A percentile compares a stretch with the other conserved stretches of the same genome.
phyloP scores from a whole-genome alignment of 2,329 filamentous ascomycete species.

The Ophiosphaerella herpotricha region DNA sequence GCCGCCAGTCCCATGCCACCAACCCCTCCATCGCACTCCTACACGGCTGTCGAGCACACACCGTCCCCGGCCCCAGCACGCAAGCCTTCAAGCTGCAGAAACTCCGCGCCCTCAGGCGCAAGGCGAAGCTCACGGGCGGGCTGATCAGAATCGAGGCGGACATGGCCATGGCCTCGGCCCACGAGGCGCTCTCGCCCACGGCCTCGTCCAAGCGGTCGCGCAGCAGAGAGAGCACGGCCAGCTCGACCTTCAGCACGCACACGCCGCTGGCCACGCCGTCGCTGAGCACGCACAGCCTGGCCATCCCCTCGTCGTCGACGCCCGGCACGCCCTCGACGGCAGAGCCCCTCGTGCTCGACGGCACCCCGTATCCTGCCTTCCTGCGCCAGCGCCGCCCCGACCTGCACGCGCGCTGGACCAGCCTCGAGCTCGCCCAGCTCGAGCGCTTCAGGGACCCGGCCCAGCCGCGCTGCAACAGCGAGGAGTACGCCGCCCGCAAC shows the following conservation, averaged over 20 bases:
- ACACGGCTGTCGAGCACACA: no score
- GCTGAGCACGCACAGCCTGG: conserved; percentile 39
- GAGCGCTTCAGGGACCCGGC: conserved; percentile 56
- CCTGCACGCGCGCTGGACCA: conserved; percentile 63
- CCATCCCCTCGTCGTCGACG: conserved; percentile 29
- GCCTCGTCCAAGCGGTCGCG: conserved; percentile 46
- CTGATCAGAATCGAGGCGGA: conserved; percentile 24
- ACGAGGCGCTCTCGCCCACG: conserved; percentile 39
- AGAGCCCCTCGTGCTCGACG: conserved; percentile 20
- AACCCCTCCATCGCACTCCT: conserved; percentile 13
- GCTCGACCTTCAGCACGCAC: conserved; percentile 29
- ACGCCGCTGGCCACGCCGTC: conserved; percentile 33
- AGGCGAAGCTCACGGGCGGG: conserved; percentile 43
- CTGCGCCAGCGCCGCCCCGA: conserved; percentile 57
- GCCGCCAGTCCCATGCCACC: no score
- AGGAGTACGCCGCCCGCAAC: conserved; percentile 68
- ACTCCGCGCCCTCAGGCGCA: conserved; percentile 47
- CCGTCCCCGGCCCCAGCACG: no score
- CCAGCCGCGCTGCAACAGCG: conserved; percentile 56
- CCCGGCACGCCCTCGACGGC: conserved; percentile 13
- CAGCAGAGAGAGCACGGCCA: conserved; percentile 43
- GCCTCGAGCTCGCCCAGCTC: conserved; percentile 65
- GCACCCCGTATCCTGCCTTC: conserved; percentile 56
- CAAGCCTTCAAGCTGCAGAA: conserved; percentile 44
- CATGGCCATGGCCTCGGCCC: conserved; percentile 31